Evolutionary conservation across 2,329 filamentous ascomycete species (phyloP), one percentile per base, ranked within the genome.

Genomic region (Anthostomella pinea): DNA sequence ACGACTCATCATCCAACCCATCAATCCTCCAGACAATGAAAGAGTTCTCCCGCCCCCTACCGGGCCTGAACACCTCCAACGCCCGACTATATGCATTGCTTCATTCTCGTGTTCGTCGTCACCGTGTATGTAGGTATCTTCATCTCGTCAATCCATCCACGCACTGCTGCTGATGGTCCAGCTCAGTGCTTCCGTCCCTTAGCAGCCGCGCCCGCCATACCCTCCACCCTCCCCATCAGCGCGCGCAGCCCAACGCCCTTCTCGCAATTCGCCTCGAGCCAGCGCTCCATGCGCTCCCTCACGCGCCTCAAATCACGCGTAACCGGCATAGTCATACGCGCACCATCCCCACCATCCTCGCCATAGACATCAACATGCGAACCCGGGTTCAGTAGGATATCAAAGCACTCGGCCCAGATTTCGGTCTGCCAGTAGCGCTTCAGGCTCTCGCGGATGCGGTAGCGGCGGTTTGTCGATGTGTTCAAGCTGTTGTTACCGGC

Each of bases 351-450:
- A 1, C 71, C 79, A 18, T 81, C 80, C 61, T 90, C 89, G 1
- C 11, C 33, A 3, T 41, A 18, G 2, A 58, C 67, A 8, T 75
- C 75, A n/a, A 77, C 63, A 62, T 82, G 80, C 39, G 71, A 73
- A 3, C 76, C 72, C 1, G 91, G 90, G 62, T 98, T 98, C 27
- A 98, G 70, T 48, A 97, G 66, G 40, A 97, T 54, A 48, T 90
- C 85, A 60, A 98, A 95, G 30, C 85, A 81, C 42, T 85, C 81
- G 2, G 59, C 66, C 93, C 93, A 98, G 28, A 97, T 79, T 32
- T 95, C 89, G 31, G 82, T 85, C 70, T 97, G 90, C 93, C 93
- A 98, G 65, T 98, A 98, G 28, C 93, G 69, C 70, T 98, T 98
- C 43, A 97, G 66, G 10, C 72, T 78, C 64, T 96, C 91, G 33